These are phyloP conservation scores for Cephalotrichum gorgonifer DNA, from an alignment of 2,329 filamentous ascomycete genomes.

Conservation along the genomic window DNA sequence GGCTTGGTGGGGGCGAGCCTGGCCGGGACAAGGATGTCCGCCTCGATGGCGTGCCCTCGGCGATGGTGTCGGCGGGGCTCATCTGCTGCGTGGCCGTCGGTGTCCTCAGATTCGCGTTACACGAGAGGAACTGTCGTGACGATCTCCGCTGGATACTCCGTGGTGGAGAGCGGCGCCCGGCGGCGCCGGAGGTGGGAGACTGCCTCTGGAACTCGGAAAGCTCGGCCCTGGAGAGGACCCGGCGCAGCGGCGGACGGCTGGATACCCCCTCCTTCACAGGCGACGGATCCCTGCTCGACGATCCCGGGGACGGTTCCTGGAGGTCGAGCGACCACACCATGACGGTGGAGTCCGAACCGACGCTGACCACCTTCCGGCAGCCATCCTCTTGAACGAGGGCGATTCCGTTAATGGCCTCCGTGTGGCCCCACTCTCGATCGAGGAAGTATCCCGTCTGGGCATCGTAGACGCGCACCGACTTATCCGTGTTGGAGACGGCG, in stretches of 20 bases:
- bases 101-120: constrained; percentile 18
- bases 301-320: constrained; percentile 26
- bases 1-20: constrained; percentile 39
- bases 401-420: constrained; percentile 82
- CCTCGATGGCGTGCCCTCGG: constrained; percentile 37
- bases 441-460: constrained; percentile 65
- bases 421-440: constrained; percentile 89
- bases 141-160: constrained; percentile 42
- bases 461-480: constrained; percentile 87
- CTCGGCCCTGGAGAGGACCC: constrained; percentile 79
- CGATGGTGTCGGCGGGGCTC: constrained; percentile 29
- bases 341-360: constrained; percentile 69
- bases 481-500: constrained; percentile 89
- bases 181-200: constrained; percentile 20
- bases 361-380: constrained; percentile 55
- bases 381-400: constrained; percentile 54
- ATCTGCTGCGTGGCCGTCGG: constrained; percentile 26
- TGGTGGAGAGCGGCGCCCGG: constrained; percentile 44
- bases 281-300: constrained; percentile 40
- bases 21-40: constrained; percentile 33
- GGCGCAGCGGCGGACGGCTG: constrained; percentile 64
- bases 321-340: constrained; percentile 64
- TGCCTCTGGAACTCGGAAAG: constrained; percentile 66
- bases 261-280: constrained; percentile 42
- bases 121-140: constrained; percentile 25